Evolutionary conservation across 1,284 basidiomycete genomes (phyloP), one percentile per base, ranked within the genome.

Genomic region (Apiotrichum akiyoshidainum): DNA sequence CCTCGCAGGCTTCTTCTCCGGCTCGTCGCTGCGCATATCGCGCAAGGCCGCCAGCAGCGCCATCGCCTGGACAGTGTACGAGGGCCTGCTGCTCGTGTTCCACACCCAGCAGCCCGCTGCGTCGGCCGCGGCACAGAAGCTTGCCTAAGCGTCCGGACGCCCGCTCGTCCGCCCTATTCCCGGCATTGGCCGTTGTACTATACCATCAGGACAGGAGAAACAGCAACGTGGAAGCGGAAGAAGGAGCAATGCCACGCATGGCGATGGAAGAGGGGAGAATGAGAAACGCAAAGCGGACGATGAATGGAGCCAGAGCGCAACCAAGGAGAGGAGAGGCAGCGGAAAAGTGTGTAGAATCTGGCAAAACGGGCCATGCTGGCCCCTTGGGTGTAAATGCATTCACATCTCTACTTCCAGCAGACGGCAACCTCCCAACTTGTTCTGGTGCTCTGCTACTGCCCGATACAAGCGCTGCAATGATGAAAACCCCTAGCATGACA

Each of bases 41-140:
- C 83, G 92, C 49, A 97, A 96, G 74, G 86, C 94, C 1, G 80
- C 90, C n/a, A 90, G 89, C 68, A 92, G 90, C 22, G 88, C 87
- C 0, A 92, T 97, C 61, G 91, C 87, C 0, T 97, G 93, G 93
- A 89, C 86, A 1, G 89, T 93, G 1, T 96, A 94, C 68, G 93
- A 95, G 76, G 88, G 86, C 35, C 74, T 90, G 45, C 79, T 93
- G 62, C 54, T 80, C 22, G 56, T 84, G 85, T 70, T 82, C 85
- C 60, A 81, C 85, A 68, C 57, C 55, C 50, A 33, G 22, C 39
- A 52, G 39, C 21, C 14, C 16, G 14, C 37, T 3, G 50, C 50
- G 17, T 8, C 22, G 31, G 14, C 14, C 14, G 41, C 52, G 19
- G 33, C 42, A 19, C 33, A 17, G 26, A 52, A 50, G 37, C 48